Conservation (phyloP, 176 grass and related monocot genomes). For the Themeda triandra region DNA sequence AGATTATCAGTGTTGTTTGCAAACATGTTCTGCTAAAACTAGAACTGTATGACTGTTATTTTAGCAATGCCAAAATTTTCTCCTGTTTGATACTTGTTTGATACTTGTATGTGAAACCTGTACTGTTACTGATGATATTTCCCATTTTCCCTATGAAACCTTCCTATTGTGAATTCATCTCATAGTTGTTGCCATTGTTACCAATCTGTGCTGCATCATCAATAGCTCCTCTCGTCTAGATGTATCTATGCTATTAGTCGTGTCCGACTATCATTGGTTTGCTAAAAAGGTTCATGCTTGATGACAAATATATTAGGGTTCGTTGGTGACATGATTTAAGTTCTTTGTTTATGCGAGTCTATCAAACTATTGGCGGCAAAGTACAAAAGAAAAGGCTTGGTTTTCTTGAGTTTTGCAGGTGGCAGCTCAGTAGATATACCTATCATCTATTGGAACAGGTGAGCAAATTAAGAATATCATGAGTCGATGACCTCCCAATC, state of each 20-base stretch:
- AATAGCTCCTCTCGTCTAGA: not conserved
- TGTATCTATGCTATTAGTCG: not conserved
- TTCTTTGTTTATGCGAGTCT: not conserved
- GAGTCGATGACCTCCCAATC: not conserved
- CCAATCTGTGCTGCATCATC: not conserved
- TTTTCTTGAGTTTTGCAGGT: not conserved
- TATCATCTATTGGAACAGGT: constrained; percentile 35
- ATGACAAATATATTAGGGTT: not conserved
- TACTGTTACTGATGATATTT: not conserved
- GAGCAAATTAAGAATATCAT: not conserved
- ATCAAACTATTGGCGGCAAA: not conserved
- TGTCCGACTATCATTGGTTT: not conserved
- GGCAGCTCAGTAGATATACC: not conserved
- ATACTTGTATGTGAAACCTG: not conserved
- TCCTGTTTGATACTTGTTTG: not conserved
- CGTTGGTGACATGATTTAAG: not conserved
- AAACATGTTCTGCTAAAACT: not conserved
- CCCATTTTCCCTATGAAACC: not conserved
- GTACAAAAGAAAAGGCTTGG: not conserved
- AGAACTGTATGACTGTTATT: not conserved
- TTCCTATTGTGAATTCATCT: not conserved
- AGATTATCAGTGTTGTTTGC: not conserved
- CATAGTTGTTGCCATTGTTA: no score
- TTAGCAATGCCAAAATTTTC: not conserved
- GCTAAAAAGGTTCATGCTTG: not conserved